Evolutionary conservation across 495 filamentous ascomycete genomes (phyloP), one percentile per base, ranked within the genome.

Genomic region (Penicillium odoratum): DNA sequence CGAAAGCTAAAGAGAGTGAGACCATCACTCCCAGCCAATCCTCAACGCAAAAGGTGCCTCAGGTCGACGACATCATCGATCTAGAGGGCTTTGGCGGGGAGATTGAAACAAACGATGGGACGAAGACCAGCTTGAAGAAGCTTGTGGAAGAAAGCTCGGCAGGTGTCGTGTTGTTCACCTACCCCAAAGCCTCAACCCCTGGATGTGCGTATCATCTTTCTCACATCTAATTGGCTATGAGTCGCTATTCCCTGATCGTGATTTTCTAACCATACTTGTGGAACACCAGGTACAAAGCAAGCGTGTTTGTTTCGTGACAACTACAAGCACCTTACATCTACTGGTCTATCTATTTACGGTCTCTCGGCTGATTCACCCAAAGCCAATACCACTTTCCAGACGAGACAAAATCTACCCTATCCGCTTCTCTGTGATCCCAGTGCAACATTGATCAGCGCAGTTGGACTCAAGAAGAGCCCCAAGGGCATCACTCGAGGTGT

Each of bases 161-260:
- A 49, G 93, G 94, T 21, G 89, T 98, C 25, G 89, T 96, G 15
- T 71, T 98, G 31, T 98, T 98, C 71, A 96, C 92, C 34, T 98
- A 97, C 69, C 94, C 94, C 31, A 96, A 89, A 78, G 94, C 94
- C 57, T 93, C 89, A 10, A 98, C 94, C 29, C 90, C 90, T 29
- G 94, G 95, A 55, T 98, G 94, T 97, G 87, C 83, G 91, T 83
- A 31, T 7, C 34, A 25, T 31, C 10, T 50, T 48, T 6, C 30
- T 16, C 46, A 13, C 42, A 16, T n/a, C n/a, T 7, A 15, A 51
- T 50, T 16, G 7, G 13, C n/a, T 21, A 10, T 11, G 15, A 16
- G 46, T 34, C 55, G 55, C 46, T 11, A 30, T 55, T 36, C 16
- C 38, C 50, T 18, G 28, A 26, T 21, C 44, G 0, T 48, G 7